phyloP scores from a whole-genome alignment of 495 filamentous ascomycete species.

The Viridothelium virens region DNA sequence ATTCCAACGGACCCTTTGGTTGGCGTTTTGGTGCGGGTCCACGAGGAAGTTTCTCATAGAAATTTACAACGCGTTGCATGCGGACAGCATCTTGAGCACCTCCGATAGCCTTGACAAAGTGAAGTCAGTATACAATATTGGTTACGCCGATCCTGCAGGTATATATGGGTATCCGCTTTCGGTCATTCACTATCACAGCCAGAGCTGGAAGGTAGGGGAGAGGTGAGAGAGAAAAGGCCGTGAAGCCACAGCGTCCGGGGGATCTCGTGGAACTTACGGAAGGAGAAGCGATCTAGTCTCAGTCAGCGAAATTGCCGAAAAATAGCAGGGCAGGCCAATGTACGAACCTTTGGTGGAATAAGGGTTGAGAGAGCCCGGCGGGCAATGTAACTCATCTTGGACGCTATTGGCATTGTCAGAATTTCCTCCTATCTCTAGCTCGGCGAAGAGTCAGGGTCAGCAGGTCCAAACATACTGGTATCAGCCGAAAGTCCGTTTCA shows the following conservation, averaged over 20 bases:
- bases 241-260: not conserved
- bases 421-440: not conserved
- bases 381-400: slow-evolving; percentile 83
- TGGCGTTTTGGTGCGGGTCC: slow-evolving; percentile 74
- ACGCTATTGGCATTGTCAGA: slow-evolving; percentile 25
- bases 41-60: slow-evolving; percentile 95
- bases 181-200: no score
- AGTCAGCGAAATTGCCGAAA: not conserved
- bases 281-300: slow-evolving; percentile 72
- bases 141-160: not conserved
- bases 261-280: slow-evolving; percentile 55
- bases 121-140: slow-evolving; percentile 30
- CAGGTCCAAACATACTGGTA: not conserved
- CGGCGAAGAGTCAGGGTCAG: not conserved
- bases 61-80: slow-evolving; percentile 92
- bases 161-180: no score
- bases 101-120: slow-evolving; percentile 63
- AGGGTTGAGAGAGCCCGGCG: slow-evolving; percentile 91
- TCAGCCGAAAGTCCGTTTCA: not conserved
- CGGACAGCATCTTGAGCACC: slow-evolving; percentile 87
- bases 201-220: not conserved
- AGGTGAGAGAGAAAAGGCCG: no score
- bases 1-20: slow-evolving; percentile 66
- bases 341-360: slow-evolving; percentile 89
- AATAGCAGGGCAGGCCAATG: not conserved